Evolutionary conservation across 352 stramenopile genomes (phyloP).

Genomic region (Phytopythium cucurbitacearum): DNA sequence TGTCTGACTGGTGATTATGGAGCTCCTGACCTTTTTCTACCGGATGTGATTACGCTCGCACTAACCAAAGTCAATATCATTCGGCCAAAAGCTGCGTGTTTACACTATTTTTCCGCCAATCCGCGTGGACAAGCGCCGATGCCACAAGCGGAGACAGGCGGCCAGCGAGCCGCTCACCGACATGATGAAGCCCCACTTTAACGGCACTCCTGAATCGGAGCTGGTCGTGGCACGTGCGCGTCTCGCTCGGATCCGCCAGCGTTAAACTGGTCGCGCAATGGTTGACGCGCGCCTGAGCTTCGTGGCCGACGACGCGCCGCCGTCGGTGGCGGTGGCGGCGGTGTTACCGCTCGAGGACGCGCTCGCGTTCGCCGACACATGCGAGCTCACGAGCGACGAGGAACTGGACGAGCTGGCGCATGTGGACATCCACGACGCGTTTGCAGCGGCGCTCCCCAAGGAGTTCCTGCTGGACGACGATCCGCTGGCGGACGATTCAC

Average conservation of each 20-base stretch:
- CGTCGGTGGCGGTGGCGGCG: not conserved
- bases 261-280: no score
- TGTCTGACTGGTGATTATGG: not conserved
- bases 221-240: no score
- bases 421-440: slow-evolving; percentile 14
- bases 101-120: no score
- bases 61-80: no score
- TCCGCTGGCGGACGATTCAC: slow-evolving; percentile 4
- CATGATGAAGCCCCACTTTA: no score
- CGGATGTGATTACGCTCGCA: not conserved
- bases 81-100: no score
- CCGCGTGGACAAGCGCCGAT: no score
- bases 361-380: slow-evolving; percentile 39
- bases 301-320: not conserved
- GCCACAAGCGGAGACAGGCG: no score
- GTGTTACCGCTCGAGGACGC: slow-evolving; percentile 26
- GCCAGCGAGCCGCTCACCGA: no score
- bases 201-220: no score
- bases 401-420: slow-evolving; percentile 13
- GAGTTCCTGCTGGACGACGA: slow-evolving; percentile 3
- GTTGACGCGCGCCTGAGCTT: no score
- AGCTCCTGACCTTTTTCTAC: not conserved
- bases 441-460: slow-evolving; percentile 11
- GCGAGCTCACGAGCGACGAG: slow-evolving; percentile 21
- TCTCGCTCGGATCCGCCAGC: no score